These are phyloP conservation scores for Cucurbita ficifolia DNA, from an alignment of 306 rosid genomes.

Conservation along the genomic window DNA sequence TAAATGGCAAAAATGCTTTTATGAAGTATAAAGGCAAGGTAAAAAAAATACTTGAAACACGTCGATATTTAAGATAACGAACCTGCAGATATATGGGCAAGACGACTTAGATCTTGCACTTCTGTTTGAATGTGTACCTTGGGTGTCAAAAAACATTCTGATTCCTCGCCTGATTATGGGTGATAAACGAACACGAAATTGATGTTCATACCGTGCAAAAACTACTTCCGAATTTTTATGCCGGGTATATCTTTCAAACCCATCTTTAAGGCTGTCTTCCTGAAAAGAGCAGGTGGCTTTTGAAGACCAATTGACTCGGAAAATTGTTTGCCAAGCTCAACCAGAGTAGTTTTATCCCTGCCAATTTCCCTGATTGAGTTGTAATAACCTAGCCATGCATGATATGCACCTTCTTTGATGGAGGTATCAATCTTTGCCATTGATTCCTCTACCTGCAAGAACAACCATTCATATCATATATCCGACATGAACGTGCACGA, in stretches of 20 bases:
- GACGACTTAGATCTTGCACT: not conserved
- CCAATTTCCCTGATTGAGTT: conserved; percentile 78
- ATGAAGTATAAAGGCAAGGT: not conserved
- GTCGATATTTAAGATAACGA: not conserved
- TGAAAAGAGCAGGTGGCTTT: conserved; percentile 63
- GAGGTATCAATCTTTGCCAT: conserved; percentile 59
- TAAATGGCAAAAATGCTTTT: not conserved
- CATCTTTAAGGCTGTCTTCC: conserved; percentile 80
- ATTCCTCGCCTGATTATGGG: not conserved
- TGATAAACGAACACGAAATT: not conserved
- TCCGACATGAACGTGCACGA: not conserved
- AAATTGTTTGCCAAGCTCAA: conserved; percentile 52
- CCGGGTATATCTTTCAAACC: conserved; percentile 88
- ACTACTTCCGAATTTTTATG: conserved; percentile 51
- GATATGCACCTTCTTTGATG: conserved; percentile 82
- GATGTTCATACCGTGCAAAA: no score
- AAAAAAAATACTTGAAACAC: not conserved
- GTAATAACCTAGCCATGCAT: conserved; percentile 88
- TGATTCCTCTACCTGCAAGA: conserved; percentile 53
- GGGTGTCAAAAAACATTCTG: not conserved
- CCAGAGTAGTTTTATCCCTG: conserved; percentile 63
- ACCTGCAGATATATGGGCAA: not conserved
- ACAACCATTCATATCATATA: not conserved
- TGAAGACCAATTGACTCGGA: conserved; percentile 70
- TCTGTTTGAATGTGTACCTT: not conserved